phyloP scores from a whole-genome alignment of 2,329 filamentous ascomycete genomes.

The Amesomyces nigricolor region DNA sequence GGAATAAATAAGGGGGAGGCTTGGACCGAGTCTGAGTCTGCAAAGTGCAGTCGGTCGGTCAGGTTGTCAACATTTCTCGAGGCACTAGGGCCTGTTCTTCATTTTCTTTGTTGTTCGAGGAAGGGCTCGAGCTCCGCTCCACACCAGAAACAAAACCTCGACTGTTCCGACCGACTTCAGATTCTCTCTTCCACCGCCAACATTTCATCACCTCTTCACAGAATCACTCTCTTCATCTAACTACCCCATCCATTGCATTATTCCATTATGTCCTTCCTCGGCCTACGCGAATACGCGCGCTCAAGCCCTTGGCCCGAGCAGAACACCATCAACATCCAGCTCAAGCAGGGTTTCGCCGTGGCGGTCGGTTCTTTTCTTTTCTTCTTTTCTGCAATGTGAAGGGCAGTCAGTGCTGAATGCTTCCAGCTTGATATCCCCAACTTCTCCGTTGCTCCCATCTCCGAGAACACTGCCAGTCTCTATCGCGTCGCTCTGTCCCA shows the following conservation, averaged over 20 bases:
- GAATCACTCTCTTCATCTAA: not conserved
- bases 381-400: not conserved
- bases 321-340: constrained; percentile 1
- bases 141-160: too few relatives aligned
- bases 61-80: too few relatives aligned
- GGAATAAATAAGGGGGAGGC: too few relatives aligned
- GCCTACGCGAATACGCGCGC: constrained; percentile 5
- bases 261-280: constrained; percentile 3
- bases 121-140: too few relatives aligned
- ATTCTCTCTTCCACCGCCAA: too few relatives aligned
- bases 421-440: constrained; percentile 12
- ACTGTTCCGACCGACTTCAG: too few relatives aligned
- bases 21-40: too few relatives aligned
- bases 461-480: not conserved
- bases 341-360: constrained; percentile 2
- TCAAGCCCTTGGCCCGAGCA: constrained; percentile 7
- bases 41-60: too few relatives aligned
- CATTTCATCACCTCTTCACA: not conserved
- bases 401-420: not conserved
- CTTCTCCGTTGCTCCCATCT: not conserved
- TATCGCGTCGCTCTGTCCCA: constrained; percentile 8
- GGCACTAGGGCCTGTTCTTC: too few relatives aligned
- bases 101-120: too few relatives aligned
- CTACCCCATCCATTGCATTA: not conserved
- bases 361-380: not conserved